Evolutionary conservation across 106 monocot species (phyloP), one percentile per base, ranked within the genome.

Genomic region (Dioscorea dumetorum): DNA sequence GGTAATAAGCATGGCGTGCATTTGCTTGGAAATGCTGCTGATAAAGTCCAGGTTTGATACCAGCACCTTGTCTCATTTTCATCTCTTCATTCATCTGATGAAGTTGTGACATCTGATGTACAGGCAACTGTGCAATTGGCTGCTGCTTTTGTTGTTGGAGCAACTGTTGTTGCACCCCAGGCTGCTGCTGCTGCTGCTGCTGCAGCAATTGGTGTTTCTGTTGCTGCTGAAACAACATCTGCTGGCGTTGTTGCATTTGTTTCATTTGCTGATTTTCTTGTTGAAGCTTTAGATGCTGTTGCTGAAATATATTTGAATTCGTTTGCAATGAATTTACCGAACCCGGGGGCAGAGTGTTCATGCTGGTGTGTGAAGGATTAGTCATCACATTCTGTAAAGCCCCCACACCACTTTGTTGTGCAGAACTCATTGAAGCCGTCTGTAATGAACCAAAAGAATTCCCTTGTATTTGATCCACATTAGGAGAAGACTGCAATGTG

Each of bases 81-180:
- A 87, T 58, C 35, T 97, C 91, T 67, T 99, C 95, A 73, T 76
- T 97, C 58, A 84, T 77, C 24, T 79, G 80, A 70, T 90, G 73
- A 70, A 83, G 69, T 69, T 87, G 90, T 32, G 76, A 62, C 28
- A 87, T 73, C 67, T 90, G 90, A 23, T 86, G 86, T 4, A 61
- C 50, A 0, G 78, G 58, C 57, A 78, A 22, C 54, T 83, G 88
- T 51, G 85, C 32, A 52, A 74, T 31, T 70, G 76, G 89, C 67
- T 66, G 83, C 64, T 71, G 70, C 35, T 78, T 74, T 32, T 62
- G 82, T 24, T 79, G 83, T 8, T 70, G 81, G 17, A 74, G 78
- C 23, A 69, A 5, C 22, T 71, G 81, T 31, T 70, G 77, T 23
- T 82, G 87, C 33, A 70, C 58, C 13, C 79, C 81, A 24, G 66